Evolutionary conservation across 148 eudicot species (phyloP).

Genomic region (Nepenthes mirabilis): DNA sequence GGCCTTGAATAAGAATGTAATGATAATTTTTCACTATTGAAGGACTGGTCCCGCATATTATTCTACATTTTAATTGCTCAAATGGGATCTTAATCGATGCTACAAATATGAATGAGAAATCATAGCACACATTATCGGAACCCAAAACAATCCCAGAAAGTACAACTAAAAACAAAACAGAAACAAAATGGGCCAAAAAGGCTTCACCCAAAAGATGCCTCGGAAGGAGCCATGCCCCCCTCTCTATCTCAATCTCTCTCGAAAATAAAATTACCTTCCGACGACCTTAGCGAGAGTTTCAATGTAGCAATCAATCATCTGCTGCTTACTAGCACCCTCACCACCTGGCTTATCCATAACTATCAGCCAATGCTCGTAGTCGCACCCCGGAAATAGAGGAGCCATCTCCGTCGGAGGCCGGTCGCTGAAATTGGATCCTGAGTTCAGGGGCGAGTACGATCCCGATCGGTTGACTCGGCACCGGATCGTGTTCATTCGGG

Average conservation of each 20-base stretch:
- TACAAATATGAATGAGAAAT: too few relatives aligned
- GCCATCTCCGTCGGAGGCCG: conserved; percentile 75
- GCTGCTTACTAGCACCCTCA: conserved; percentile 43
- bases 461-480: conserved; percentile 53
- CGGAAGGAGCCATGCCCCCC: too few relatives aligned
- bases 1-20: too few relatives aligned
- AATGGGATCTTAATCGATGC: too few relatives aligned
- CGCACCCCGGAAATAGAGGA: conserved; percentile 66
- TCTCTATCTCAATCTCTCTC: background rate
- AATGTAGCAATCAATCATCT: conserved; percentile 53
- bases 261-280: conserved; percentile 28
- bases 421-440: conserved; percentile 45
- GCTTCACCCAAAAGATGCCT: background rate
- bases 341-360: conserved; percentile 75
- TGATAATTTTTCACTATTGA: too few relatives aligned
- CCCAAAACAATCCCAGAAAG: too few relatives aligned
- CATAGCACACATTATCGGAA: too few relatives aligned
- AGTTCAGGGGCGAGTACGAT: conserved; percentile 51
- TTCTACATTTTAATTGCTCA: too few relatives aligned
- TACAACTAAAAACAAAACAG: too few relatives aligned
- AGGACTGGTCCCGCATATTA: too few relatives aligned
- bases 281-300: conserved; percentile 53
- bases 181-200: background rate
- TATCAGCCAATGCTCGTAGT: conserved; percentile 74
- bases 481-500: conserved; percentile 21